Base-by-base conservation (phyloP, 2,329 filamentous ascomycete species). In the Graphilbum fragrans region DNA sequence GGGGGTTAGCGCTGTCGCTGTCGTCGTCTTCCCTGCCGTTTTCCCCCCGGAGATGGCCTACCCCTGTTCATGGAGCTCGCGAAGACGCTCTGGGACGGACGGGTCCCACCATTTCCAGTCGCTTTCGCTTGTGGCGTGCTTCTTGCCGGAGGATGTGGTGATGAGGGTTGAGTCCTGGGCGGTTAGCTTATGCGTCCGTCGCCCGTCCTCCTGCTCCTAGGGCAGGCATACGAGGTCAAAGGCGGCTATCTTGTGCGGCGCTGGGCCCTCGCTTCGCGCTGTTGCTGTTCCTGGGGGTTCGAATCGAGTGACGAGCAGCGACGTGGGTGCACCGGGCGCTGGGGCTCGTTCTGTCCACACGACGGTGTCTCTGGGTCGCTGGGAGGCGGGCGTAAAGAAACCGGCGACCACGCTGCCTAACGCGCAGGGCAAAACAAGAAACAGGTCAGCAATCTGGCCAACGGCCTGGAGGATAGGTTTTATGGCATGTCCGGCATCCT, bases 21-120 rank as follows among this genome's bases (percentile, higher is more conserved):
- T n/a, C n/a, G n/a, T n/a, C 31, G 25, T 16, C 25, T 29, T 16
- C 25, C 25, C 25, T n/a, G n/a, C n/a, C n/a, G n/a, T n/a, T n/a
- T n/a, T n/a, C n/a, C n/a, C n/a, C n/a, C n/a, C n/a, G 16, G 39
- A 29, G 47, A 35, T 7, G 16, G 12, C 61, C 36, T 61, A 84
- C 72, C 79, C 86, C 50, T 92, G 74, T 11, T 75, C 65, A 53
- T 86, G 73, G 2, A 96, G 66, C 45, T 78, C 65, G 49, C 71
- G 74, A 17, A 98, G 58, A 40, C 65, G 74, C 0, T 59, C 61
- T 1, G 86, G 86, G 1, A 96, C 83, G 17, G 63, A 69, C 14
- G 62, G 52, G 57, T 93, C 66, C 86, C 87, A 96, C 92, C 92
- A 98, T 58, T 85, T 86, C 92, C 92, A 98, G 56, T 96, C 90